Evolutionary conservation across 192 early-diverging fungal genomes (phyloP).

Genomic region (Anaeromyces robustus): DNA sequence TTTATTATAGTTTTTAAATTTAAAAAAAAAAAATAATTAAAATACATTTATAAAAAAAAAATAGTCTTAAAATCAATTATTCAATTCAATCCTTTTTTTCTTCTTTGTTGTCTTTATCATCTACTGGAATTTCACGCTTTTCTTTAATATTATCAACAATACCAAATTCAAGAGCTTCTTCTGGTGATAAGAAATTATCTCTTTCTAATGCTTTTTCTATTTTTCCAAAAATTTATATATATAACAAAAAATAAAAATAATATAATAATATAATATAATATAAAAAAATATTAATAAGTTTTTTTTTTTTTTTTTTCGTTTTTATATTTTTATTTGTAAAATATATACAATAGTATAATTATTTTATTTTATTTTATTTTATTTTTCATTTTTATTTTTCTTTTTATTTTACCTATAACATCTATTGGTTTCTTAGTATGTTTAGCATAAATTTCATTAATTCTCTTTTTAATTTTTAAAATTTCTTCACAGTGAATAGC

Average conservation of each 20-base stretch:
- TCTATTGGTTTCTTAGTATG: slow-evolving; percentile 73
- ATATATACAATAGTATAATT: neutral
- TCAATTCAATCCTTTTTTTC: too few species aligned
- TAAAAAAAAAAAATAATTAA: too few species aligned
- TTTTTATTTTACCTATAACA: slow-evolving; percentile 45
- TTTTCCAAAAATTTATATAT: neutral
- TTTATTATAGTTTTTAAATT: too few species aligned
- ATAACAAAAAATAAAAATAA: neutral
- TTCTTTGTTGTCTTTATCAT: too few species aligned
- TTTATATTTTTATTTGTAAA: too few species aligned
- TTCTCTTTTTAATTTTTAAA: slow-evolving; percentile 57
- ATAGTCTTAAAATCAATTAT: too few species aligned
- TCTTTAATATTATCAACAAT: slow-evolving; percentile 71
- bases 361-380: too few species aligned
- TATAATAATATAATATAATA: too few species aligned
- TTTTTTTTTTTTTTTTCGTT: too few species aligned
- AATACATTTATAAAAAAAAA: too few species aligned
- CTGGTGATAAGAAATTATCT: slow-evolving; percentile 86
- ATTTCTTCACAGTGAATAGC: slow-evolving; percentile 96
- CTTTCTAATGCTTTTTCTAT: slow-evolving; percentile 78
- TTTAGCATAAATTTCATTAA: slow-evolving; percentile 73
- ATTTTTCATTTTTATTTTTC: too few species aligned
- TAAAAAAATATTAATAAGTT: too few species aligned
- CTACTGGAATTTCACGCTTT: neutral
- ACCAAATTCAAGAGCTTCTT: slow-evolving; percentile 77